Evolutionary conservation across 495 filamentous ascomycete genomes (phyloP).

Genomic region (Podospora comata): DNA sequence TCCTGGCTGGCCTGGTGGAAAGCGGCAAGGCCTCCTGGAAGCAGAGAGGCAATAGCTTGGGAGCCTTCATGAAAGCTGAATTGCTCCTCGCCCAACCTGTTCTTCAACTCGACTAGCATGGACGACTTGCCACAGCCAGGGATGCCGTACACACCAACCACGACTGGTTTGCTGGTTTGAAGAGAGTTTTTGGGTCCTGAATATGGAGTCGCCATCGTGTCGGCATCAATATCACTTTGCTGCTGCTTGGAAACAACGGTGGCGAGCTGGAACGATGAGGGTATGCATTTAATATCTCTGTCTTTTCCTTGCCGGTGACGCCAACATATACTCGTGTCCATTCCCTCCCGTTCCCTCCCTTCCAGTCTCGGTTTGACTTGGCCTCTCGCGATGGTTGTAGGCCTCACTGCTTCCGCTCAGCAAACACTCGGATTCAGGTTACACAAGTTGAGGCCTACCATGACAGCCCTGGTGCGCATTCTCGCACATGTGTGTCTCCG

Average conservation of each 20-base stretch:
- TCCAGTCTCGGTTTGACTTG: not conserved
- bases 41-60: slow-evolving; percentile 45
- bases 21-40: slow-evolving; percentile 49
- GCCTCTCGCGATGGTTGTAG: not conserved
- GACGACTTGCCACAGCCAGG: slow-evolving; percentile 60
- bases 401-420: not conserved
- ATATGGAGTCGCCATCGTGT: not conserved
- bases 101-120: slow-evolving; percentile 45
- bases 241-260: too few species aligned
- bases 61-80: slow-evolving; percentile 57
- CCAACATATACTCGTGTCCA: not conserved
- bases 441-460: not conserved
- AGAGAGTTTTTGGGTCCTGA: not conserved
- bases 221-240: too few species aligned
- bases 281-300: not conserved
- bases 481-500: not conserved
- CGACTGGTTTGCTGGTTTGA: slow-evolving; percentile 29
- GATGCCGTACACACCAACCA: slow-evolving; percentile 61
- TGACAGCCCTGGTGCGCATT: not conserved
- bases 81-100: slow-evolving; percentile 33
- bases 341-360: not conserved
- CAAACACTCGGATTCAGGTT: not conserved
- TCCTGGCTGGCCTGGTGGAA: slow-evolving; percentile 48
- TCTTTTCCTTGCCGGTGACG: not conserved
- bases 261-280: not conserved